Percentiles rank a stretch among this genome's conserved stretches.
These are phyloP conservation scores for Cercospora sp. DNA, from an alignment of 2,329 filamentous ascomycete genomes.

Conservation along the genomic window DNA sequence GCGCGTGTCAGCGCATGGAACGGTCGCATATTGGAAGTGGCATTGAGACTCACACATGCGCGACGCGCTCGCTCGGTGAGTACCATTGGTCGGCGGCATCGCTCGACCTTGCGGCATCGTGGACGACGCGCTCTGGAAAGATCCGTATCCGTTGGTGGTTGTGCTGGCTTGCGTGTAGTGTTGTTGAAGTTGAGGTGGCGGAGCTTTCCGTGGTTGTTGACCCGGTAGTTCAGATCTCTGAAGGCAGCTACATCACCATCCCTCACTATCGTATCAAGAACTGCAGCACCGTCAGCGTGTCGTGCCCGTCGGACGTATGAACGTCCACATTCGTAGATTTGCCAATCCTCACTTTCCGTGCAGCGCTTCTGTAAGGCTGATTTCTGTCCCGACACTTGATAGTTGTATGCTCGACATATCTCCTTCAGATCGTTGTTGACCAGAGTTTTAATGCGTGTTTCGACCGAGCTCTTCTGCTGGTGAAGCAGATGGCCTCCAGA, in stretches of 20 bases:
- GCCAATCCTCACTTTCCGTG: slow-evolving; percentile 60
- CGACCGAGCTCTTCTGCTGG: slow-evolving; percentile 37
- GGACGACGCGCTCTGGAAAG: slow-evolving; percentile 6
- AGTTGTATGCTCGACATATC: slow-evolving; percentile 72
- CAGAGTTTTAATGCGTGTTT: slow-evolving; percentile 51
- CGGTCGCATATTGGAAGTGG: background rate
- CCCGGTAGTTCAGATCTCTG: slow-evolving; percentile 44
- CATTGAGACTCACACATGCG: slow-evolving; percentile 26
- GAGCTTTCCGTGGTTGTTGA: slow-evolving; percentile 43
- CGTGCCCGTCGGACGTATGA: background rate
- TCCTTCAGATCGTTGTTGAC: slow-evolving; percentile 69
- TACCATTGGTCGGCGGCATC: slow-evolving; percentile 15
- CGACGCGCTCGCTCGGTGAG: slow-evolving; percentile 18
- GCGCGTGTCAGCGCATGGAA: slow-evolving; percentile 1
- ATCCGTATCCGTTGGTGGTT: slow-evolving; percentile 20
- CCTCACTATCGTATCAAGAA: slow-evolving; percentile 41
- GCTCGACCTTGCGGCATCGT: slow-evolving; percentile 23
- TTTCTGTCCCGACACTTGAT: slow-evolving; percentile 83
- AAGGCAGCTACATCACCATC: slow-evolving; percentile 41
- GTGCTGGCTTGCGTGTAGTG: slow-evolving; percentile 12
- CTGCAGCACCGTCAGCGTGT: slow-evolving; percentile 32
- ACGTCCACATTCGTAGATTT: background rate
- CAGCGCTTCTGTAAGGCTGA: slow-evolving; percentile 77
- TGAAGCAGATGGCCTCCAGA: slow-evolving; percentile 44
- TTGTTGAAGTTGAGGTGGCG: slow-evolving; percentile 18